A percentile compares a stretch with the other conserved stretches of the same genome.
These are phyloP conservation scores for Pulveroboletus frians DNA, from an alignment of 768 basidiomycete genomes.

Conservation along the genomic window DNA sequence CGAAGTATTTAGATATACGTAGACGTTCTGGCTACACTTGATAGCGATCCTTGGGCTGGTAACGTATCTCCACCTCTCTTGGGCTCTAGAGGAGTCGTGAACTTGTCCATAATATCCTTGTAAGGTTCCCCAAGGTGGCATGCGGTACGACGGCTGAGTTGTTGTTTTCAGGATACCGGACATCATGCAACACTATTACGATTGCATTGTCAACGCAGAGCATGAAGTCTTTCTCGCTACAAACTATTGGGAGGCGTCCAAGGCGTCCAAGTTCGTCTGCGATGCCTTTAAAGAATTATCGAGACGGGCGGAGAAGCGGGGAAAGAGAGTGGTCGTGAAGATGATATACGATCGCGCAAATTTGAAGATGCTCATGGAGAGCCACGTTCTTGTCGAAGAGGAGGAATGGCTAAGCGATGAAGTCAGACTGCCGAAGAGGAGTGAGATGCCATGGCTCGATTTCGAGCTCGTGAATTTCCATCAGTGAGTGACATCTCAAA, in stretches of 20 bases:
- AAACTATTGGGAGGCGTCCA: conserved; percentile 54
- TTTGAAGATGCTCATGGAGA: conserved; percentile 42
- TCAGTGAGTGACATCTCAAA: conserved; percentile 20
- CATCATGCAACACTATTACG: conserved; percentile 65
- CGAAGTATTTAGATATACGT: conserved; percentile 46
- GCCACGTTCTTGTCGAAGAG: conserved; percentile 44
- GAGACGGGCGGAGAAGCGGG: conserved; percentile 39
- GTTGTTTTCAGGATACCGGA: conserved; percentile 49
- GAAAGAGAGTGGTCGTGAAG: conserved; percentile 54
- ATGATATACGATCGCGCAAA: conserved; percentile 67
- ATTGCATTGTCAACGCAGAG: conserved; percentile 55
- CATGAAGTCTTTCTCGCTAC: conserved; percentile 65
- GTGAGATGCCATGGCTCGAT: conserved; percentile 56
- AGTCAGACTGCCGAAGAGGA: conserved; percentile 46
- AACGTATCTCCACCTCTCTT: conserved; percentile 61
- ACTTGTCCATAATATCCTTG: conserved; percentile 56
- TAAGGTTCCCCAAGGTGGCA: conserved; percentile 18
- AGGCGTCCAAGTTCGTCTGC: conserved; percentile 46
- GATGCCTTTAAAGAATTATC: conserved; percentile 52
- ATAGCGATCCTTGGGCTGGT: conserved; percentile 49
- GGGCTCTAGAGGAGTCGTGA: conserved; percentile 57
- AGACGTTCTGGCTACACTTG: conserved; percentile 55
- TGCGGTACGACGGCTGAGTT: conserved; percentile 8
- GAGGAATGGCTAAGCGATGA: conserved; percentile 40
- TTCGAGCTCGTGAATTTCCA: conserved; percentile 59